Conservation (phyloP, 495 filamentous ascomycete species). For the Neurospora sp. region DNA sequence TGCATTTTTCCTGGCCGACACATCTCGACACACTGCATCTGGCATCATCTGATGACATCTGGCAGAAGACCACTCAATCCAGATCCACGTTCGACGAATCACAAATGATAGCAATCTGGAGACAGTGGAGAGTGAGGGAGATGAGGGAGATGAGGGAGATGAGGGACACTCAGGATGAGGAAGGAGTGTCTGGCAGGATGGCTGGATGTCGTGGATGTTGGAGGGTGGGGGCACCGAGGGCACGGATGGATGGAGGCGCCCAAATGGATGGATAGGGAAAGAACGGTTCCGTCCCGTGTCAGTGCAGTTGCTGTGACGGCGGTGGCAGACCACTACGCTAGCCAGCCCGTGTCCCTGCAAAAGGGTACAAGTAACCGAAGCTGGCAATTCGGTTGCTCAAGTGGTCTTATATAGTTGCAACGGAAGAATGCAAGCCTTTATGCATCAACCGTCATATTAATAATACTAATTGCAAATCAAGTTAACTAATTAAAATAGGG, state of each 20-base stretch:
- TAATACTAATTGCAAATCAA: no score
- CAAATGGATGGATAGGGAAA: neutral
- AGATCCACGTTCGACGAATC: neutral
- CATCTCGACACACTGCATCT: neutral
- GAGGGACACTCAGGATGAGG: neutral
- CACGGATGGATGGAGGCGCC: neutral
- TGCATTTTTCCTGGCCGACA: neutral
- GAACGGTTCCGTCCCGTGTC: neutral
- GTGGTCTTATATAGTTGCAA: no score
- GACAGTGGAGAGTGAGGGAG: neutral
- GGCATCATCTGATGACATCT: neutral
- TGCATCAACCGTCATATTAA: no score
- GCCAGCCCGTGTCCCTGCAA: no score
- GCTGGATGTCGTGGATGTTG: neutral
- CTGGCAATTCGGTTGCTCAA: no score
- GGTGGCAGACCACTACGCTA: no score
- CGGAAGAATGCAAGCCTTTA: no score
- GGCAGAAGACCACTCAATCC: neutral
- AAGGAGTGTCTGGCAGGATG: neutral
- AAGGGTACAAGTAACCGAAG: no score
- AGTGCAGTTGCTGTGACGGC: neutral
- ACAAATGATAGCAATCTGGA: neutral
- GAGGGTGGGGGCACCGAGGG: neutral
- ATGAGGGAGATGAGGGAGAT: neutral
- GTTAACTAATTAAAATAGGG: no score